Percentiles rank a stretch among this genome's conserved stretches.
Conservation (phyloP, 768 basidiomycete species). For the Boletus coccyginus region DNA sequence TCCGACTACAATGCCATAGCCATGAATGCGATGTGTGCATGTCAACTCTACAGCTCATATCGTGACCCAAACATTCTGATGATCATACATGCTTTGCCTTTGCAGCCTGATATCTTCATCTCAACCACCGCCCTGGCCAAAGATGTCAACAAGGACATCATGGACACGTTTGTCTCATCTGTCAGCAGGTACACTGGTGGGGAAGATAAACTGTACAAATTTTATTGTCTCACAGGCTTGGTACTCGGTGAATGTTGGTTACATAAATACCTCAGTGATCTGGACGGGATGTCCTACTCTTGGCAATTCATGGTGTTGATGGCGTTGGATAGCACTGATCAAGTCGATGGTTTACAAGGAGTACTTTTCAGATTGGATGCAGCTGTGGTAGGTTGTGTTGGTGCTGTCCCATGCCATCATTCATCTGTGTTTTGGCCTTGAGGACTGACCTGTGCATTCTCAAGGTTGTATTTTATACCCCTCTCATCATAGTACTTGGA, state of each 20-base stretch:
- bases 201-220: slow-evolving; percentile 54
- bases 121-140: slow-evolving; percentile 58
- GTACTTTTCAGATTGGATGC: slow-evolving; percentile 87
- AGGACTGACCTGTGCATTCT: neutral
- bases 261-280: slow-evolving; percentile 88
- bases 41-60: slow-evolving; percentile 78
- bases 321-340: slow-evolving; percentile 80
- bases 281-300: slow-evolving; percentile 96
- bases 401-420: neutral
- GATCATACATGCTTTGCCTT: slow-evolving; percentile 69
- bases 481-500: slow-evolving; percentile 83
- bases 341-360: slow-evolving; percentile 92
- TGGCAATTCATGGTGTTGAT: slow-evolving; percentile 84
- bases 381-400: slow-evolving; percentile 65
- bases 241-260: slow-evolving; percentile 88
- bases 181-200: slow-evolving; percentile 80
- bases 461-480: slow-evolving; percentile 93
- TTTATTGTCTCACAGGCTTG: slow-evolving; percentile 68
- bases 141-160: slow-evolving; percentile 70
- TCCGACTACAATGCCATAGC: no score
- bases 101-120: slow-evolving; percentile 51
- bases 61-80: slow-evolving; percentile 52
- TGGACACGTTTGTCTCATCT: slow-evolving; percentile 83
- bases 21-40: no score
- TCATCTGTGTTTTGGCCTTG: neutral